A percentile compares a stretch with the other conserved stretches of the same genome.
These are phyloP conservation scores for Crepidotus variabilis DNA, from an alignment of 768 basidiomycete species.

Conservation along the genomic window DNA sequence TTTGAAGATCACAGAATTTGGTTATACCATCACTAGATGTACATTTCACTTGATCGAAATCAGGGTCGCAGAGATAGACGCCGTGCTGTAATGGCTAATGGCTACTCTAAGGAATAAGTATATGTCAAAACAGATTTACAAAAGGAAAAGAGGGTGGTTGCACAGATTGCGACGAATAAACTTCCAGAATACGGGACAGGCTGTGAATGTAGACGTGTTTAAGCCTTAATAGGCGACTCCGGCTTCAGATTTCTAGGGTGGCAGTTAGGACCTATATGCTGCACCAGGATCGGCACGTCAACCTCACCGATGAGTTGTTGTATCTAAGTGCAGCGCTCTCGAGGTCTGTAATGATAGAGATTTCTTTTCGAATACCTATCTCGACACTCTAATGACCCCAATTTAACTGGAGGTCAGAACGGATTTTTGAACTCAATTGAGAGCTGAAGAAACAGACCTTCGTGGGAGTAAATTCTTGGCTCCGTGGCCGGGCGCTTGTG, in stretches of 20 bases:
- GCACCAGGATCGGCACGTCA: background rate
- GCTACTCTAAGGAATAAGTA: too few species aligned
- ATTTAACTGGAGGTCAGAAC: background rate
- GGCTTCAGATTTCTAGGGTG: background rate
- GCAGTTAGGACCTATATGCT: background rate
- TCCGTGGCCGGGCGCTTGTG: constrained; percentile 1
- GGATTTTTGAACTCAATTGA: background rate
- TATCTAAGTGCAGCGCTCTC: constrained; percentile 6
- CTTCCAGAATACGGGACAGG: too few species aligned
- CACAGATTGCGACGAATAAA: too few species aligned
- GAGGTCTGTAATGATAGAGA: constrained; percentile 25
- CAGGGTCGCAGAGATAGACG: too few species aligned
- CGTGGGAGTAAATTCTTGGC: background rate
- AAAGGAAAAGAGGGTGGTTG: too few species aligned
- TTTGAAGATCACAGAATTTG: too few species aligned
- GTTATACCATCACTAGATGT: too few species aligned
- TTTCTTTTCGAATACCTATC: constrained; percentile 27
- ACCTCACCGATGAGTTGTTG: background rate
- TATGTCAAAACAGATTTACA: too few species aligned
- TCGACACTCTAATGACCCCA: constrained; percentile 25
- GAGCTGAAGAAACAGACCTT: background rate
- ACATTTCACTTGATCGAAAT: too few species aligned
- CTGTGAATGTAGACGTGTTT: too few species aligned
- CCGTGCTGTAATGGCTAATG: too few species aligned
- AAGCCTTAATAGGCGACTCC: background rate